Evolutionary conservation across 2,329 filamentous ascomycete genomes (phyloP), one percentile per base, ranked within the genome.

Genomic region (Calonectria naviculata): DNA sequence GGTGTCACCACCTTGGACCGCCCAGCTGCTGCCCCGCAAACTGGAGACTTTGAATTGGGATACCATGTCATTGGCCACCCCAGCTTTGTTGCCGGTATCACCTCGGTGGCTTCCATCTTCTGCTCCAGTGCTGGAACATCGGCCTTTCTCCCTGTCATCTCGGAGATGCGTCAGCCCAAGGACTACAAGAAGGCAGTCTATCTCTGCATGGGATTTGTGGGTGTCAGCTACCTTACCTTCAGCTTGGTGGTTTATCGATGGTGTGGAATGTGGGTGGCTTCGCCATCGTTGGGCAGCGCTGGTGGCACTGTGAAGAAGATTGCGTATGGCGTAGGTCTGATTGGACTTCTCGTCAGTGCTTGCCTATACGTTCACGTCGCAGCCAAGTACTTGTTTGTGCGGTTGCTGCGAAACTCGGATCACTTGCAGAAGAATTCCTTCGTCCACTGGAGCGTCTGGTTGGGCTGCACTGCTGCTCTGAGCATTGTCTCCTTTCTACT

Each of bases 91-190:
- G 87, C 85, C 1, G 90, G 89, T 9, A 91, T 92, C 74, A 88
- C 87, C 0, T 88, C 90, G 44, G 85, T 87, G 0, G 85, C 85
- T 2, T 90, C 88, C 2, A 91, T 93, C 72, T 91, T 92, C 80
- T 87, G 89, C 68, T 89, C 89, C 2, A 87, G 86, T 8, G 88
- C 90, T 0, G 89, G 88, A 21, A 91, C 90, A 0, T 88, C 87
- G 0, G 89, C 89, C 2, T 93, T 92, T 76, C 81, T 93, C 2
- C 89, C 90, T 5, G 89, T 93, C 69, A 92, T 93, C 65, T 89
- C 88, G 0, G 91, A 93, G 81, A 93, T 93, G 89, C 72, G 66
- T 17, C 92, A 89, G 66, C 68, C 68, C 12, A 56, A 52, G 6
- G 68, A 71, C 58, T 71, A 71, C 58, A 71, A 67, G 31, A 71